Evolutionary conservation across 2,329 filamentous ascomycete genomes (phyloP).

Genomic region (Sarocladium strictum): DNA sequence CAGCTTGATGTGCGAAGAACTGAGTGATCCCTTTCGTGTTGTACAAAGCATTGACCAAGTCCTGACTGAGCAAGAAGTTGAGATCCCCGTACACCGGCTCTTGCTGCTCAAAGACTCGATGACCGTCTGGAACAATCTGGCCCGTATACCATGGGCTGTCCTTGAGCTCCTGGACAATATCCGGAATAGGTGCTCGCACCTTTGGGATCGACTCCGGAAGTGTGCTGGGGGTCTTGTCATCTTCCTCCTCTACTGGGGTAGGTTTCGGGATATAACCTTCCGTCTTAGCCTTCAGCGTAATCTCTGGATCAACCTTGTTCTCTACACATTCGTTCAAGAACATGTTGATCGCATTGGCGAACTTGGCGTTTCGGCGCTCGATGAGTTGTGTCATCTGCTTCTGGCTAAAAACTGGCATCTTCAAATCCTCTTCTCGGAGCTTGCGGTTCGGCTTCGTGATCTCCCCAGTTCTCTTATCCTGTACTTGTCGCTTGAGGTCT

Average conservation of each 20-base stretch:
- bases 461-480: constrained; percentile 66
- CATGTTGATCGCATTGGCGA: constrained; percentile 65
- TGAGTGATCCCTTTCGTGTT: constrained; percentile 82
- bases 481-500: constrained; percentile 77
- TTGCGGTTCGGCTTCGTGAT: constrained; percentile 61
- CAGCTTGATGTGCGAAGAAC: constrained; percentile 86
- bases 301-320: constrained; percentile 60
- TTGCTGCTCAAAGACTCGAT: constrained; percentile 84
- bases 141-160: constrained; percentile 80
- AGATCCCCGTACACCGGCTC: constrained; percentile 76
- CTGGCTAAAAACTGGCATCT: constrained; percentile 88
- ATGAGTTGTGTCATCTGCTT: constrained; percentile 87
- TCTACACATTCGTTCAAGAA: constrained; percentile 72
- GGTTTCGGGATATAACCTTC: constrained; percentile 58
- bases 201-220: constrained; percentile 69
- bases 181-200: constrained; percentile 71
- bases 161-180: constrained; percentile 82
- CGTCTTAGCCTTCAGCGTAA: constrained; percentile 53
- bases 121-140: constrained; percentile 89
- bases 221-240: constrained; percentile 30
- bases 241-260: constrained; percentile 32
- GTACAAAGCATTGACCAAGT: constrained; percentile 91
- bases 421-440: constrained; percentile 71
- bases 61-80: constrained; percentile 79
- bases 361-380: constrained; percentile 82